phyloP scores from a whole-genome alignment of 768 basidiomycete genomes.

The Tremella fuciformis region DNA sequence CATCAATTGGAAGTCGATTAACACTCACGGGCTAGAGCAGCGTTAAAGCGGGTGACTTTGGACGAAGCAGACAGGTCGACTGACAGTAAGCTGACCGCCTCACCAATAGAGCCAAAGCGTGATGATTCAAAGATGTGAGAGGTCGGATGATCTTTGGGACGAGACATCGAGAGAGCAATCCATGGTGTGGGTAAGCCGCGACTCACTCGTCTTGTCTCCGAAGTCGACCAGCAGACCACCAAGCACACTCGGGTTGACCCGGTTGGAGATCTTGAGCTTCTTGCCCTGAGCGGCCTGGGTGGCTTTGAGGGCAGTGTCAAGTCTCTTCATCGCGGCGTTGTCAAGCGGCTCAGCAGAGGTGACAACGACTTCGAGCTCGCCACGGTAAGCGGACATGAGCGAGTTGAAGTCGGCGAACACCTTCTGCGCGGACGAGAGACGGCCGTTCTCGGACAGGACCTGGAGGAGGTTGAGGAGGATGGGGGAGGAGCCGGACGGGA shows the following conservation, averaged over 20 bases:
- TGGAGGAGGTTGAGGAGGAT: constrained; percentile 87
- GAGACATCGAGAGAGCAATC: no score
- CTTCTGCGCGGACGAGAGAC: constrained; percentile 75
- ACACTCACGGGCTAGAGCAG: constrained; percentile 71
- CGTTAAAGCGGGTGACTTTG: constrained; percentile 92
- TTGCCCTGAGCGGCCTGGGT: constrained; percentile 86
- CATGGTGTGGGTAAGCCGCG: no score
- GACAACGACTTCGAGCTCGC: constrained; percentile 87
- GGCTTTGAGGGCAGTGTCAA: constrained; percentile 82
- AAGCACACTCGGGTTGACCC: constrained; percentile 87
- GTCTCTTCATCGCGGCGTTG: constrained; percentile 64
- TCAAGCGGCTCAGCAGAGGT: constrained; percentile 81
- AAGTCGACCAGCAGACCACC: constrained; percentile 95
- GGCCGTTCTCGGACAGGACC: constrained; percentile 88
- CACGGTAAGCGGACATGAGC: constrained; percentile 81
- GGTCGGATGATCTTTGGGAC: no score
- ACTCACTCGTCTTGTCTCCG: constrained; percentile 79
- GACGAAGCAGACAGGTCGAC: constrained; percentile 90
- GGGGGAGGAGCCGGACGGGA: constrained; percentile 56
- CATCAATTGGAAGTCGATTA: neutral
- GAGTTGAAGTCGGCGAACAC: constrained; percentile 90
- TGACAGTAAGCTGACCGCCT: constrained; percentile 20
- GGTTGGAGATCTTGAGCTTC: constrained; percentile 83
- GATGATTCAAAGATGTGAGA: no score
- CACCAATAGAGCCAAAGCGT: neutral